Conservation (phyloP, 1,139 yeast species). For the Blastobotrys arbuscula region DNA sequence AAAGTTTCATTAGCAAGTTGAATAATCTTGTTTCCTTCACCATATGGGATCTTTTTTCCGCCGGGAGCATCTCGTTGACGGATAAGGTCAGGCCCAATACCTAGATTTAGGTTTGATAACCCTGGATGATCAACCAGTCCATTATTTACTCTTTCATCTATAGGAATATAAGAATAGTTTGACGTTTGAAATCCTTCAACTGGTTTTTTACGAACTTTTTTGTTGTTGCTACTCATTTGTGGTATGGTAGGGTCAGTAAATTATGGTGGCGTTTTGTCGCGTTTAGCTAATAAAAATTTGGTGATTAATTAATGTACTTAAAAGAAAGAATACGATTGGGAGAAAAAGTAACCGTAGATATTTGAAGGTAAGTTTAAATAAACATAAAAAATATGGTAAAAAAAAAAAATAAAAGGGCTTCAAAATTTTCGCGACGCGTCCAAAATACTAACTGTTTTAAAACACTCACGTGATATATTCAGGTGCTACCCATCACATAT, state of each 20-base stretch:
- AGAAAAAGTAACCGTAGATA: too few relatives aligned
- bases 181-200: background rate
- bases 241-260: background rate
- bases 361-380: too few relatives aligned
- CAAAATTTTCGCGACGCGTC: conserved; percentile 1
- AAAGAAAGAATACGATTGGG: background rate
- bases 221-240: background rate
- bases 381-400: background rate
- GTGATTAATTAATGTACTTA: too few relatives aligned
- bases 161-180: conserved; percentile 5
- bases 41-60: conserved; percentile 35
- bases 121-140: conserved; percentile 1
- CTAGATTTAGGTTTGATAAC: conserved; percentile 22
- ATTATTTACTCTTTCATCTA: conserved; percentile 1
- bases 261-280: background rate
- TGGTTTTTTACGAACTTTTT: background rate
- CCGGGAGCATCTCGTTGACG: conserved; percentile 58
- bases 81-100: conserved; percentile 84
- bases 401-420: too few relatives aligned
- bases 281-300: background rate
- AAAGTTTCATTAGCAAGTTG: conserved; percentile 57
- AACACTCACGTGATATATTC: background rate
- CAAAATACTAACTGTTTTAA: background rate
- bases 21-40: conserved; percentile 44
- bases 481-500: too few relatives aligned